Evolutionary conservation across 1,284 basidiomycete species (phyloP).

Genomic region (Puccinia triticina): DNA sequence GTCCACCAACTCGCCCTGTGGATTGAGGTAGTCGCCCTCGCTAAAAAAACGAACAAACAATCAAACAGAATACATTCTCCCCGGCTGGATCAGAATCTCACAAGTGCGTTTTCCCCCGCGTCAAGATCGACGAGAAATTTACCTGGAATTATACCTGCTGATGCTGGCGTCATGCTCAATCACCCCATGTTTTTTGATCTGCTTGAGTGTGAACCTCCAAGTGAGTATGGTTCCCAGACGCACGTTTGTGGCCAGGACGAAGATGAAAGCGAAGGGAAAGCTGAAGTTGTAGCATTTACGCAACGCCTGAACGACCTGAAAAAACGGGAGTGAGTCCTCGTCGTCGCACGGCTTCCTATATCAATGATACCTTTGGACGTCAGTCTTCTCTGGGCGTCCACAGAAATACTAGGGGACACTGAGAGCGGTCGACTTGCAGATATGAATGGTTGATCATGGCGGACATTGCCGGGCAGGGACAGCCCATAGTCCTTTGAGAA

Average conservation of each 20-base stretch:
- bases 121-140: constrained; percentile 1
- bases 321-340: constrained; percentile 27
- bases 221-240: constrained; percentile 5
- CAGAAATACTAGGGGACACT: no score
- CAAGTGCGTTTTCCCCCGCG: no score
- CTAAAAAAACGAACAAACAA: constrained; percentile 16
- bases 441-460: constrained; percentile 51
- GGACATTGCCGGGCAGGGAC: constrained; percentile 43
- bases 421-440: constrained; percentile 29
- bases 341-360: constrained; percentile 40
- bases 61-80: no score
- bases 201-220: constrained; percentile 27
- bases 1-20: constrained; percentile 20
- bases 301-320: constrained; percentile 25
- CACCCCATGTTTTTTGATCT: constrained; percentile 32
- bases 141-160: constrained; percentile 28
- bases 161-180: constrained; percentile 51
- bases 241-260: constrained; percentile 34
- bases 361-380: not conserved
- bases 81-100: not conserved
- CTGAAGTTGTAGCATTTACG: constrained; percentile 39
- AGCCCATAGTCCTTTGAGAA: constrained; percentile 17
- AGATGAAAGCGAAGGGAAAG: constrained; percentile 34
- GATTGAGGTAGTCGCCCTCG: constrained; percentile 33
- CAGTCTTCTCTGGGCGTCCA: no score